Evolutionary conservation across 352 stramenopile genomes (phyloP).

Genomic region (Aphanomyces euteiches): DNA sequence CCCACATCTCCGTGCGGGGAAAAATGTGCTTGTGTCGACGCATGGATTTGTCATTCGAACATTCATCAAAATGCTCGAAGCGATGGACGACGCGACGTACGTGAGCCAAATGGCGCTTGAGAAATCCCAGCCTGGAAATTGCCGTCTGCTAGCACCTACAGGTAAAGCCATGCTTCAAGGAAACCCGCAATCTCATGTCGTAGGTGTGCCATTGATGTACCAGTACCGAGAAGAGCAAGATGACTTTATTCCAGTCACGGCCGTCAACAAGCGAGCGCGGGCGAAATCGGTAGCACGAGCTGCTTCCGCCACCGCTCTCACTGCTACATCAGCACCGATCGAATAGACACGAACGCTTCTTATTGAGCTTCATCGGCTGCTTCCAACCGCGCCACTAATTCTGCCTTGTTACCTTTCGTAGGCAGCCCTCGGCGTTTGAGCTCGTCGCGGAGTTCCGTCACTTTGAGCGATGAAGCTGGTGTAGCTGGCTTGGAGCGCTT

Average conservation of each 20-base stretch:
- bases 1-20: slow-evolving; percentile 61
- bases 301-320: too few relatives aligned
- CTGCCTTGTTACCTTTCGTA: slow-evolving; percentile 23
- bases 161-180: slow-evolving; percentile 25
- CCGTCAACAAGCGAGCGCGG: slow-evolving; percentile 52
- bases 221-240: slow-evolving; percentile 58
- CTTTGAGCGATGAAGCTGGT: slow-evolving; percentile 19
- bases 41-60: slow-evolving; percentile 83
- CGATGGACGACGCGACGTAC: slow-evolving; percentile 70
- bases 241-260: slow-evolving; percentile 57
- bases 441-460: slow-evolving; percentile 25
- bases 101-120: slow-evolving; percentile 81
- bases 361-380: not conserved
- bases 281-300: slow-evolving; percentile 38
- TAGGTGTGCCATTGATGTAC: slow-evolving; percentile 81
- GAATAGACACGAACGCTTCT: too few relatives aligned
- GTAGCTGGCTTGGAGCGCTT: slow-evolving; percentile 7
- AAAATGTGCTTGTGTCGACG: slow-evolving; percentile 75
- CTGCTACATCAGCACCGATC: too few relatives aligned
- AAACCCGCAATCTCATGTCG: not conserved
- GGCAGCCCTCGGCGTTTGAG: slow-evolving; percentile 20
- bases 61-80: slow-evolving; percentile 79
- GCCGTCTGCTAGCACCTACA: slow-evolving; percentile 66
- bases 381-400: slow-evolving; percentile 24
- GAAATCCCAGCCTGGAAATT: slow-evolving; percentile 70